Base-by-base conservation (phyloP, 495 filamentous ascomycete genomes). In the Apiosordaria backusii region DNA sequence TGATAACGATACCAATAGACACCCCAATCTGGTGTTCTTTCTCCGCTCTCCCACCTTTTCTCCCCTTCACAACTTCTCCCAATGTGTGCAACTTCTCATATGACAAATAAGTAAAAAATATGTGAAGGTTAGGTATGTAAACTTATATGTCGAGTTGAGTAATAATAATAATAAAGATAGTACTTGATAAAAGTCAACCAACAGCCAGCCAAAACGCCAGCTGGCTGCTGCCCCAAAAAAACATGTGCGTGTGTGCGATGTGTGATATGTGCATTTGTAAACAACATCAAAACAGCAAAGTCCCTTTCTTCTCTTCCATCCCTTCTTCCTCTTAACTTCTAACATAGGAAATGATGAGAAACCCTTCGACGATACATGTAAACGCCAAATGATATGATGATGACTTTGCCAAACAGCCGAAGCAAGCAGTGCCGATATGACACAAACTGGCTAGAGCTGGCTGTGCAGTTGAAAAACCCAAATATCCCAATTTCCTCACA, bases 401-500 rank as follows among this genome's bases (percentile, higher is more conserved):
- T 61, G 59, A 27, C 24, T 59, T 59, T 23, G 4, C 26, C 16
- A 59, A 25, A 25, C 23, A 18, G 57, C 57, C 35, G 16, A 45
- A 45, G 35, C 35, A 45, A 45, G 35, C 35, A 45, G 35, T 45
- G 35, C 10, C 35, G 13, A 13, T 45, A 45, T 45, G 35, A 45
- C 35, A 45, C 35, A 45, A 45, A 45, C 35, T 45, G 35, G 35
- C 35, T 45, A 7, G 16, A 45, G 35, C 35, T 45, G 27, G n/a
- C 27, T 21, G 59, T 35, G 27, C 23, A 22, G 16, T 18, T 25
- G 21, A 59, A 59, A 59, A 59, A 61, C 52, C 52, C 52, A 61
- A 61, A 61, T 27, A 61, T 61, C 59, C 59, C 59, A 61, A 61
- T 35, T 59, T 40, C 59, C 59, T 35, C 59, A 61, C 59, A 45